Base-by-base conservation (phyloP, 305 asterid genomes). In the Fraxinus sp. region DNA sequence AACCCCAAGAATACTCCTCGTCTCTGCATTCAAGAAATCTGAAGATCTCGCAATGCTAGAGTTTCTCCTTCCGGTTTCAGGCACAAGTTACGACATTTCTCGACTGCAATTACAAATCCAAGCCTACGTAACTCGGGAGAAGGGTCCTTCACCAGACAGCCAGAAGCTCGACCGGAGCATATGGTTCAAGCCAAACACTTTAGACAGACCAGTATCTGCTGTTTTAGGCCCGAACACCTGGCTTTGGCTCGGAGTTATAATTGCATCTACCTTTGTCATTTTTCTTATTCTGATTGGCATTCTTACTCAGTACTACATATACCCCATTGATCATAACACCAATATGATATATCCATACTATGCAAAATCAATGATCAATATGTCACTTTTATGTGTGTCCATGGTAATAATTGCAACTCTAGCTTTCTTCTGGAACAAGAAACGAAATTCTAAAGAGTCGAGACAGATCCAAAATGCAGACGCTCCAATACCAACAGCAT, bases 161-260 rank as follows among this genome's bases (percentile, higher is more conserved):
- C 87, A 83, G 71, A 87, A 87, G 77, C 81, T 11, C 5, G 33
- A 81, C 1, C 80, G 20, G 37, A 77, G 82, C 36, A 76, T 87
- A 16, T 89, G 88, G 89, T 89, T 90, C 46, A 87, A 88, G 77
- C 92, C 90, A 41, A 83, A 82, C 72, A 85, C 68, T 33, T 71
- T 80, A 59, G 91, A 91, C 22, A 70, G 70, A 8, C 87, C 92
- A 5, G 83, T 91, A 57, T 79, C 90, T 13, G 78, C 89, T 7
- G 86, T 86, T 20, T 81, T 89, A 41, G 95, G 93, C 80, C 32
- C 84, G 18, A 89, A 66, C 80, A 86, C 79, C 74, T 90, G 95
- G 95, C 87, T 91, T 3, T 92, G 91, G 90, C 92, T 93, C 37
- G 97, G 90, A 5, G 92, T 92, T 43, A 88, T 92, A 24, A 89